Evolutionary conservation across 306 rosid species (phyloP), one percentile per base, ranked within the genome.

Genomic region (Astragalus glycyphyllos): DNA sequence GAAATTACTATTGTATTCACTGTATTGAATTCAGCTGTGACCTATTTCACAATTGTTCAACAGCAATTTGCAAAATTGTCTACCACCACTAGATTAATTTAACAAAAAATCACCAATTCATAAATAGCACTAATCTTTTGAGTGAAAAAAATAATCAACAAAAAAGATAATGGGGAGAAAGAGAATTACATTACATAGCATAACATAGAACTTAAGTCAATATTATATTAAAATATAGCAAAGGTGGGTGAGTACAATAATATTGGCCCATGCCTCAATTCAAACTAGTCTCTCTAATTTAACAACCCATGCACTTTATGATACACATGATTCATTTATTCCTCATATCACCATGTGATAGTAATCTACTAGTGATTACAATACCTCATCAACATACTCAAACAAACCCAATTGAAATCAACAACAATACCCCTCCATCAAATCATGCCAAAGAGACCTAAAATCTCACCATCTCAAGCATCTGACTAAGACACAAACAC

Each of bases 291-390:
- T 8, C 74, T 14, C 31, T 26, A 26, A 26, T 26, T 26, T 8
- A 65, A 12, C 50, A 48, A 68, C 77, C 10, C 2, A 16, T 65
- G 53, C 61, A 6, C 54, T 16, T 64, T 60, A 69, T 53, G 40
- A 68, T 56, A 67, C 76, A 79, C 58, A 54, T 72, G 54, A 50
- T 57, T 63, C 68, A 42, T 15, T 90, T 78, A 78, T 85, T 87
- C 80, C 74, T 75, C 78, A 85, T 80, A 85, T 46, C 68, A 63
- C 69, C 74, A 50, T 68, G 54, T 69, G 46, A 7, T 15, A 55
- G 2, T 55, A n/a, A 20, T 23, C 1, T 1, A 9, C 38, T 54
- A 65, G 69, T 55, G 72, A 72, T 68, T 51, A 71, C 71, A 70
- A 70, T 54, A 51, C 51, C 80, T 64, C 61, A 76, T 64, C 57